Conservation (phyloP, 371 early-diverging fungal genomes). For the Syncephalastrum contaminatum region DNA sequence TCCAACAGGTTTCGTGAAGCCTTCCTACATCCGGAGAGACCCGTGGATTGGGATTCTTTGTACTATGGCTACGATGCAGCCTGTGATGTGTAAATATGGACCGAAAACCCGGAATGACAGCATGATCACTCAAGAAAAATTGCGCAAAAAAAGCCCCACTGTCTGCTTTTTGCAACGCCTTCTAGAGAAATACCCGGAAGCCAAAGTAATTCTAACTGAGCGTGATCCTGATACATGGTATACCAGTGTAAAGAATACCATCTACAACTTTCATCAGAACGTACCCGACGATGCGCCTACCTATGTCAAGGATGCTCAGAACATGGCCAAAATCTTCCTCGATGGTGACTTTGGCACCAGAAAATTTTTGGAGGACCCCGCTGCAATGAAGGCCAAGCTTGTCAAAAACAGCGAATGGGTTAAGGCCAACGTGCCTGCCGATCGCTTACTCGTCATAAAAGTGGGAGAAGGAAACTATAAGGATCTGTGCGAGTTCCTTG, state of each 20-base stretch:
- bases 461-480: slow-evolving; percentile 24
- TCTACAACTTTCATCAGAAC: slow-evolving; percentile 6
- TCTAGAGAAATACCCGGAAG: slow-evolving; percentile 22
- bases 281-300: neutral
- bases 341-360: slow-evolving; percentile 17
- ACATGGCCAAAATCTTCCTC: slow-evolving; percentile 12
- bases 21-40: slow-evolving; percentile 14
- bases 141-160: slow-evolving; percentile 10
- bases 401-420: slow-evolving; percentile 8
- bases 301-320: neutral
- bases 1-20: slow-evolving; percentile 13
- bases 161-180: slow-evolving; percentile 19
- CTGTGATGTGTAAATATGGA: slow-evolving; percentile 2
- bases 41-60: slow-evolving; percentile 31
- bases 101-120: no score
- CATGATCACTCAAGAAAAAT: no score
- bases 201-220: slow-evolving; percentile 30
- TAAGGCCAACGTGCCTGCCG: slow-evolving; percentile 9
- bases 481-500: slow-evolving; percentile 14
- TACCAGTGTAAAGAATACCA: slow-evolving; percentile 17
- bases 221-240: slow-evolving; percentile 30
- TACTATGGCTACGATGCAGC: slow-evolving; percentile 32
- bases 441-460: slow-evolving; percentile 10
- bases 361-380: slow-evolving; percentile 14
- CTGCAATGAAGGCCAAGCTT: slow-evolving; percentile 14